Percentiles rank a stretch among this genome's conserved stretches.
Conservation (phyloP, 768 basidiomycete species). For the Dentipellis sp. region DNA sequence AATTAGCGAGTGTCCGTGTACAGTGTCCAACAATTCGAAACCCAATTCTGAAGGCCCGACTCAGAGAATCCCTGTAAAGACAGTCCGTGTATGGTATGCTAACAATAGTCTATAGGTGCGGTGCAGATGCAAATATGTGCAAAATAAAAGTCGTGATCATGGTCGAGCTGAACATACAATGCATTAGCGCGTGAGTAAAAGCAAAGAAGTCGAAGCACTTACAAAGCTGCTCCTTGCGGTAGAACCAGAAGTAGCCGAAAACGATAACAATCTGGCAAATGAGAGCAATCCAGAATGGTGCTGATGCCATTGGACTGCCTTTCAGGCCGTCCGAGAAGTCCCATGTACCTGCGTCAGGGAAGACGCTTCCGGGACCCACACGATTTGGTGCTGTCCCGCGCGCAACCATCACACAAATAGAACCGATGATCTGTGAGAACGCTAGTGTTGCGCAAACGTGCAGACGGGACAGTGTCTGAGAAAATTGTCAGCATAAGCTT, state of each 20-base stretch:
- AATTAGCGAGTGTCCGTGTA: constrained; percentile 10
- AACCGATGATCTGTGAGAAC: constrained; percentile 84
- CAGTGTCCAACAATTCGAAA: constrained; percentile 4
- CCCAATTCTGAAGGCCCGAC: neutral
- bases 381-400: constrained; percentile 84
- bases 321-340: constrained; percentile 65
- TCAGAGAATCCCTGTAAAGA: neutral
- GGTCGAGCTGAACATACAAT: constrained; percentile 17
- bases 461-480: constrained; percentile 76
- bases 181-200: neutral
- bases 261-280: constrained; percentile 78
- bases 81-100: constrained; percentile 1
- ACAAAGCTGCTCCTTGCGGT: constrained; percentile 90
- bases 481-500: neutral
- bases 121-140: constrained; percentile 6
- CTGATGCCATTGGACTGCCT: constrained; percentile 76
- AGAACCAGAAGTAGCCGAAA: constrained; percentile 93
- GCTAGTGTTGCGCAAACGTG: constrained; percentile 93
- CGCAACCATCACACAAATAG: constrained; percentile 86
- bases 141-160: constrained; percentile 12
- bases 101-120: constrained; percentile 9
- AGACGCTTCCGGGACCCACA: constrained; percentile 84
- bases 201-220: constrained; percentile 19
- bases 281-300: constrained; percentile 84
- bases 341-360: constrained; percentile 90